Base-by-base conservation (phyloP, 2,329 filamentous ascomycete genomes). In the Lachnellula arida region DNA sequence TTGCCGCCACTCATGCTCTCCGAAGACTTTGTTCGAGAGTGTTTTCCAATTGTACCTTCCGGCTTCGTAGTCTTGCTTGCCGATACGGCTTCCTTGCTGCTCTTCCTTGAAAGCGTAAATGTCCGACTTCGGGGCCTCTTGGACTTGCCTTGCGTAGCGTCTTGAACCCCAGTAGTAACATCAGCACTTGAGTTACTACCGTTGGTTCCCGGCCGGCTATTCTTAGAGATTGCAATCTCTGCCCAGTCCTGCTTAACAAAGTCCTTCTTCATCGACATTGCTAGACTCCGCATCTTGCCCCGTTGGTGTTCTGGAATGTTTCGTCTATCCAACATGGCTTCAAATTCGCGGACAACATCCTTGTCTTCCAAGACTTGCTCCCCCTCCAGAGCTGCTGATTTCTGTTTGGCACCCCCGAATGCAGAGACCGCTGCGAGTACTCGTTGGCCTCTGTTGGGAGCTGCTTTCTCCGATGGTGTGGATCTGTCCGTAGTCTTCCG, bases 281-380 rank as follows among this genome's bases (percentile, higher is more conserved):
- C 91, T 58, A 99, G 77, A 55, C 86, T 92, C 46, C 93, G 84
- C 91, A 99, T 97, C 75, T 95, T 95, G 72, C 93, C 91, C 54
- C 93, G 82, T 78, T 96, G 91, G 61, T 96, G 89, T 67, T 95
- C 89, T 3, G 93, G 92, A 53, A 97, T 96, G 67, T 97, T 96
- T 61, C 93, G 83, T 17, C 92, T 85, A 70, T 96, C 91, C 72
- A 96, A 71, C 72, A 84, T 79, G 3, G 80, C 82, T 65, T 86
- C 82, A 48, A 84, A 77, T 60, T 84, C 80, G 55, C 72, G 74
- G 59, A 81, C 76, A 42, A 85, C 79, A 59, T 84, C 76, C 63
- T 77, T 75, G n/a, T 77, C 75, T 54, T 81, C 75, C 32, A 84
- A 53, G 5, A 61, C 40, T 43, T 55, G 46, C n/a, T 60, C 59